These are phyloP conservation scores for Penicillium sp. DNA, from an alignment of 2,329 filamentous ascomycete species.

Conservation along the genomic window DNA sequence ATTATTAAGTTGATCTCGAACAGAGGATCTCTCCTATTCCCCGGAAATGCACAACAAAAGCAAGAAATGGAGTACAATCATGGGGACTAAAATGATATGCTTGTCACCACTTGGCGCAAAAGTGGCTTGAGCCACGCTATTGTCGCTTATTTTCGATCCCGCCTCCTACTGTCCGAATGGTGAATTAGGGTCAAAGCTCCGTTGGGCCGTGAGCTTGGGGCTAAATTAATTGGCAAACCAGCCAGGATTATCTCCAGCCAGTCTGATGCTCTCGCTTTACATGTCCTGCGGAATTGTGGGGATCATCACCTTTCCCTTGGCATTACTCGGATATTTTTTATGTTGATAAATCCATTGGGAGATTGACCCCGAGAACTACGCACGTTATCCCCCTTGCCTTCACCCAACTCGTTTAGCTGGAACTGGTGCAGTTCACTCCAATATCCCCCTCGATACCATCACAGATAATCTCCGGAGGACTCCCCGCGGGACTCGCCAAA, in stretches of 20 bases:
- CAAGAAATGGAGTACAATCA: too few relatives aligned
- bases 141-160: too few relatives aligned
- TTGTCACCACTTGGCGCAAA: too few relatives aligned
- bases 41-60: too few relatives aligned
- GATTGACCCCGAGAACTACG: background rate
- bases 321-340: background rate
- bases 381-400: background rate
- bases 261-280: background rate
- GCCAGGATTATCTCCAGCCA: background rate
- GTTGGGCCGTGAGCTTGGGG: background rate
- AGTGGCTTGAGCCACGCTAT: too few relatives aligned
- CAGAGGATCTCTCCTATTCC: too few relatives aligned
- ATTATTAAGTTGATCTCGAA: too few relatives aligned
- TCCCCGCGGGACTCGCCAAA: conserved; percentile 52
- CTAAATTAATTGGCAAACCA: too few relatives aligned
- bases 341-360: background rate
- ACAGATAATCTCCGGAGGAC: conserved; percentile 51
- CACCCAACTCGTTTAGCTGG: background rate
- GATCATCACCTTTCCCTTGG: background rate
- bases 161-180: too few relatives aligned
- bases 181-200: background rate
- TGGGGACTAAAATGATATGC: too few relatives aligned
- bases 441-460: conserved; percentile 48
- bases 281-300: background rate
- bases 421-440: conserved; percentile 37